Evolutionary conservation across 305 asterid genomes (phyloP).

Genomic region (Plantago coronopus): DNA sequence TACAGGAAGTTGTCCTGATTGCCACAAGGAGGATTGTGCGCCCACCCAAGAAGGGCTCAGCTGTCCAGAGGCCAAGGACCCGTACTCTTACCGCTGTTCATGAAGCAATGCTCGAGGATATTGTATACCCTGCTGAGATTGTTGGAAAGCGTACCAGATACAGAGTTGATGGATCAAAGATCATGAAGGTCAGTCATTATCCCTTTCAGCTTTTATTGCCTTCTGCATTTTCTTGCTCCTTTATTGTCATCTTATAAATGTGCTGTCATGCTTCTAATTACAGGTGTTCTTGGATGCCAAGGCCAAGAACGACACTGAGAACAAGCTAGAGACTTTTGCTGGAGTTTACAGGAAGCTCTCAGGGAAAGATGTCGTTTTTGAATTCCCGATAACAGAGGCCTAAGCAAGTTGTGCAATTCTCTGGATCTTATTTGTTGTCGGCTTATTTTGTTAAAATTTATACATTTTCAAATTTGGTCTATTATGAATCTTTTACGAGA

Average conservation of each 20-base stretch:
- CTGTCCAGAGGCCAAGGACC: conserved; percentile 58
- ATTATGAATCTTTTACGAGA: conserved; percentile 35
- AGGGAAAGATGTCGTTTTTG: conserved; percentile 54
- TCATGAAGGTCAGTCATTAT: conserved; percentile 48
- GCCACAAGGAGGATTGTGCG: conserved; percentile 64
- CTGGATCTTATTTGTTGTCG: not conserved
- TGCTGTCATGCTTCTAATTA: not conserved
- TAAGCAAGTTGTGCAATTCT: conserved; percentile 15
- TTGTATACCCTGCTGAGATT: conserved; percentile 70
- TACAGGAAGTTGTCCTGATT: conserved; percentile 57
- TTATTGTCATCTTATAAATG: not conserved
- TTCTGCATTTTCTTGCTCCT: not conserved
- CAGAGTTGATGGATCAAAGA: conserved; percentile 69
- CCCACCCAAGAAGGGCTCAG: conserved; percentile 78
- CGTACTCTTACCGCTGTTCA: conserved; percentile 72
- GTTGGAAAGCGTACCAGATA: conserved; percentile 63
- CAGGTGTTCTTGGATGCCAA: conserved; percentile 60
- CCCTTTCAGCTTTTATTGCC: not conserved
- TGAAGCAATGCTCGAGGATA: conserved; percentile 72
- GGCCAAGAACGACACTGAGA: conserved; percentile 52
- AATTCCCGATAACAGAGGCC: conserved; percentile 40
- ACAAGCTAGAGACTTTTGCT: conserved; percentile 53
- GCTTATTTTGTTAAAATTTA: conserved; percentile 12
- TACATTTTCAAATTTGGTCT: conserved; percentile 20
- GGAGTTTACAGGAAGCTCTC: conserved; percentile 67